Base-by-base conservation (phyloP, 2,329 filamentous ascomycete species). In the Hymenoscyphus repandus region DNA sequence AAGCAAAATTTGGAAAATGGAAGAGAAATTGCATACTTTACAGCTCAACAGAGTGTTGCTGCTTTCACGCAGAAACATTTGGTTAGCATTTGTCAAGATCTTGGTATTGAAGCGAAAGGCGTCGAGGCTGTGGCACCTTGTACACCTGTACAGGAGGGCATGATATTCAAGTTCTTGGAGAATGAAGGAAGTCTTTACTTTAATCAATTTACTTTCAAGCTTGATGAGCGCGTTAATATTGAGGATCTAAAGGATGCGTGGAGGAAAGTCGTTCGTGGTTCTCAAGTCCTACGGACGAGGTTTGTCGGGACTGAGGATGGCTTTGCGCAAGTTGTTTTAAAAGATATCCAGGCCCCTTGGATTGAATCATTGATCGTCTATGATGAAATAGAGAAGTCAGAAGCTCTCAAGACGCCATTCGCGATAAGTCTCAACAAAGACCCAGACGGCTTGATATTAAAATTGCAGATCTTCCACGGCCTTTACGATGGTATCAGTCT, bases 401-500 rank as follows among this genome's bases (percentile, higher is more conserved):
- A 32, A 2, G 59, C 64, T n/a, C 41, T 68, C 12, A 59, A 51
- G 42, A 53, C 7, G 2, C 64, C 66, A 5, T 65, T 58, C 45
- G 51, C 22, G 11, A 47, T 66, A 33, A 40, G 20, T 1, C 17
- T 64, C 6, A 27, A 45, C 18, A 34, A 49, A 7, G 31, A 33
- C 15, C 6, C 22, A 1, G 18, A 10, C 2, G 40, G 18, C 5
- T 34, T 30, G 6, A 40, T 74, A 0, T 68, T 95, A 31, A 68
- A 75, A 2, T 61, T 95, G 2, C 78, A 86, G 41, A 83, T 95
- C 0, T 95, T 96, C 68, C 91, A 96, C 64, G 90, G 80, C 0
- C 67, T 96, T 0, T 96, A 96, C 60, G 91, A 96, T 67, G 91
- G 90, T 1, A 85, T 79, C 57, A 92, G 90, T 54, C 77, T 95